Evolutionary conservation across 1,284 basidiomycete genomes (phyloP), one percentile per base, ranked within the genome.

Genomic region (Apiotrichum domesticum): DNA sequence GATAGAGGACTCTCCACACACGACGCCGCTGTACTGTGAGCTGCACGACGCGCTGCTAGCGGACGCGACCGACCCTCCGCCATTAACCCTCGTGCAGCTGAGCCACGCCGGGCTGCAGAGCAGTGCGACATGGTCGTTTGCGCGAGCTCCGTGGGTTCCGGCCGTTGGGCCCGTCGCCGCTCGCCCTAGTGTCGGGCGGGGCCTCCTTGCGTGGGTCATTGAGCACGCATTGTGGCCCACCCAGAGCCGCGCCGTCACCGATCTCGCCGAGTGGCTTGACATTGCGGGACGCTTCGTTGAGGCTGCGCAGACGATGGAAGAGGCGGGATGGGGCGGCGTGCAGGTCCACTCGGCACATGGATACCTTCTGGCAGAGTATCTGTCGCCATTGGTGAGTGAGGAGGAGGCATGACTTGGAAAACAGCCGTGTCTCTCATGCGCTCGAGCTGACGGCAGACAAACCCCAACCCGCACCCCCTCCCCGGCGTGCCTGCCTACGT

Each of bases 281-380:
- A 80, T 87, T 4, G 81, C 90, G 0, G 76, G 80, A 1, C 79
- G 77, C 11, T 98, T 97, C 67, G 82, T 87, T 2, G 78, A 79
- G 48, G 88, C 85, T 2, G 88, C 90, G 1, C 71, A 77, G 53
- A 68, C 88, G 37, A 88, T 90, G 11, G 74, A 80, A 13, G 74
- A 82, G 53, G 79, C 87, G 33, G 90, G 90, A 0, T 96, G 94
- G 71, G 90, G 96, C 65, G 94, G 94, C 0, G 79, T 96, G 10
- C 85, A 98, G 69, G 63, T 98, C 21, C 94, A 98, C 74, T 87
- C 82, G 35, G 87, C 88, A 2, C 93, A 96, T 77, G 92, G 92
- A 33, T 93, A 96, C 72, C 80, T 96, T 15, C 78, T 97, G 14
- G 83, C 90, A 0, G 85, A 90, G 63, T 95, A 94, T 70, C 79